Conservation (phyloP, 805 yeast genomes). For the Spathaspora gorwiae region DNA sequence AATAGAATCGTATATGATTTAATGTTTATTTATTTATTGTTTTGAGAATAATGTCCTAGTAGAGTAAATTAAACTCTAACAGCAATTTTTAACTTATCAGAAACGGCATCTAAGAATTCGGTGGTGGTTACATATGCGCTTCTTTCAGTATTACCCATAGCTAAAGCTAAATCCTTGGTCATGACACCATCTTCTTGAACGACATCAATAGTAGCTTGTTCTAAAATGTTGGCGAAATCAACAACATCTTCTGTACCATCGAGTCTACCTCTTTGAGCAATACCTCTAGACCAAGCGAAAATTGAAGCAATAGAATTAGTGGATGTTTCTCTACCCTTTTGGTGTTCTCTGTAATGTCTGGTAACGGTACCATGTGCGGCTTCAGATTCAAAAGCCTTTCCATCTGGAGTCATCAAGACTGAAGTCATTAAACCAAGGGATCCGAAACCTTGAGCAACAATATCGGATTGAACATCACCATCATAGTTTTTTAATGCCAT, state of each 20-base stretch:
- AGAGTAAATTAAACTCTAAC: not conserved
- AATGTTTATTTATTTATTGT: too few relatives aligned
- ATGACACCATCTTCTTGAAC: conserved; percentile 71
- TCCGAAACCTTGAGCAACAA: conserved; percentile 85
- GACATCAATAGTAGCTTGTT: conserved; percentile 64
- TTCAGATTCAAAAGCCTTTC: conserved; percentile 79
- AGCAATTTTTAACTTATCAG: conserved; percentile 43
- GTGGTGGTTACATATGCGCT: conserved; percentile 65
- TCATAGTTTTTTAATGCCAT: conserved; percentile 82
- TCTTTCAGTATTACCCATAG: conserved; percentile 60
- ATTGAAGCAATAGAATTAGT: conserved; percentile 84
- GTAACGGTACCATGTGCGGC: conserved; percentile 90
- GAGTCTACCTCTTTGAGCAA: conserved; percentile 74
- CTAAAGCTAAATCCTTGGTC: conserved; percentile 80
- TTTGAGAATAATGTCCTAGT: not conserved
- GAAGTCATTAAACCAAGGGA: conserved; percentile 84
- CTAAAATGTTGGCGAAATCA: conserved; percentile 60
- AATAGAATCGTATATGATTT: not conserved
- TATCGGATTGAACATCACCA: conserved; percentile 83
- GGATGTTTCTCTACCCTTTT: conserved; percentile 77
- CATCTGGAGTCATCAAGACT: conserved; percentile 77
- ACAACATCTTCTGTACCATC: conserved; percentile 70
- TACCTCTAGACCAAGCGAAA: conserved; percentile 84
- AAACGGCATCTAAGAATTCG: conserved; percentile 76
- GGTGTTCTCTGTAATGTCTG: conserved; percentile 79